Evolutionary conservation across 768 basidiomycete genomes (phyloP), one percentile per base, ranked within the genome.

Genomic region (Amanita pallidorosea): DNA sequence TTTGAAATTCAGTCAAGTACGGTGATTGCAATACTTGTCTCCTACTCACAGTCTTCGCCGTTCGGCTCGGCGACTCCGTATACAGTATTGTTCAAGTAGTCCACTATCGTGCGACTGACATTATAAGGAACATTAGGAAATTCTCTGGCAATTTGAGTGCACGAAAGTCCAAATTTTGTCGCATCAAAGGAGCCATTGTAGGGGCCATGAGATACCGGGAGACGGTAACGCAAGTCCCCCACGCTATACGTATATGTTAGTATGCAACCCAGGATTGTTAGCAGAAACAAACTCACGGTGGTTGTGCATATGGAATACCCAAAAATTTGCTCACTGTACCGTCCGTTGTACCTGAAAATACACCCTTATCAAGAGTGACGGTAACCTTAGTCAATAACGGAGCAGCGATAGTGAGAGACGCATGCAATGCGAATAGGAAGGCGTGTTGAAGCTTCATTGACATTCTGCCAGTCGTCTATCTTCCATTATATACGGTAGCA

Each of bases 251-350:
- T 13, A 41, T n/a, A 15, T 13, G 34, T 33, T 0, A 33, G 31
- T 12, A 23, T 33, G 27, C 27, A 27, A 27, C 3, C 27, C 27
- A 15, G 2, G 13, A 35, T 31, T 31, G 9, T 12, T 0, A 17
- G 31, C 36, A 5, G 43, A 5, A 23, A 35, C 0, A 4, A 42
- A 27, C 68, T 53, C 41, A 72, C 70, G 68, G 68, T 2, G 70
- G 62, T 51, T 62, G 46, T 6, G 69, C 70, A 48, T 65, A 72
- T 2, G 70, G 70, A 29, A 72, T 68, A 1, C 69, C 68, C 3
- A 68, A 58, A 56, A 68, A 72, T 27, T 58, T 61, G 49, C 53
- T 51, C 13, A 63, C 54, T 22, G 53, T 33, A 11, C 60, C 55
- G 42, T 55, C 54, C 13, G 57, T 54, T 4, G 52, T 53, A 5